These are phyloP conservation scores for Fusarium aywerte DNA, from an alignment of 2,329 filamentous ascomycete species.

Conservation along the genomic window DNA sequence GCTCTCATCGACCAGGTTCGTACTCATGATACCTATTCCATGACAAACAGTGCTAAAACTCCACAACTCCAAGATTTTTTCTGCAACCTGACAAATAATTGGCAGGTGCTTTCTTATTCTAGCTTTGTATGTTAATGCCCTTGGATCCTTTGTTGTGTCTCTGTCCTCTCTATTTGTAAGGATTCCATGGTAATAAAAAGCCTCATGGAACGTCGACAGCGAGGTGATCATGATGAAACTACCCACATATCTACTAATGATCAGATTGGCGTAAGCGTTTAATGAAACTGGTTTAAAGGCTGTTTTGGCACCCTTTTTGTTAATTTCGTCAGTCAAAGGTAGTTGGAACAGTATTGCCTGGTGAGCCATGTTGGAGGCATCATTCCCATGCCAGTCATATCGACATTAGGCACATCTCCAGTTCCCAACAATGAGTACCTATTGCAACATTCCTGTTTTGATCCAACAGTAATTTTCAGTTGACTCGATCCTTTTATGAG, in stretches of 20 bases:
- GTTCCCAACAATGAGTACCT: not conserved
- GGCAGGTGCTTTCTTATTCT: not conserved
- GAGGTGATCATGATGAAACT: constrained; percentile 17
- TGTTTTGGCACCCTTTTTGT: not conserved
- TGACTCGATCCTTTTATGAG: not conserved
- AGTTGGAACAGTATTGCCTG: not conserved
- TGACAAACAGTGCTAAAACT: not conserved
- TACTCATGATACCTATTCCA: not conserved
- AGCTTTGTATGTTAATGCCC: not conserved
- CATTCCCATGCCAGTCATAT: not conserved
- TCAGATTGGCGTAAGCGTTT: not conserved
- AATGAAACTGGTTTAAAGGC: too few relatives aligned
- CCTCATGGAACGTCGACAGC: not conserved
- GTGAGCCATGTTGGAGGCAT: constrained; percentile 10
- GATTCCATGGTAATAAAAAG: not conserved
- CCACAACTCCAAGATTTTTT: not conserved
- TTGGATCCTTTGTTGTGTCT: not conserved
- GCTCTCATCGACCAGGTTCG: not conserved
- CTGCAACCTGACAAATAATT: not conserved
- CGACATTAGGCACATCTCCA: not conserved
- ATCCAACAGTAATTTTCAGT: not conserved
- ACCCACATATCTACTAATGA: not conserved
- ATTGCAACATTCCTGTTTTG: not conserved
- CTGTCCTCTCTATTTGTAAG: not conserved
- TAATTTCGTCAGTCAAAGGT: not conserved